A percentile compares a stretch with the other conserved stretches of the same genome.
Conservation (phyloP, 345 rosid species). For the Ricinus communis region DNA sequence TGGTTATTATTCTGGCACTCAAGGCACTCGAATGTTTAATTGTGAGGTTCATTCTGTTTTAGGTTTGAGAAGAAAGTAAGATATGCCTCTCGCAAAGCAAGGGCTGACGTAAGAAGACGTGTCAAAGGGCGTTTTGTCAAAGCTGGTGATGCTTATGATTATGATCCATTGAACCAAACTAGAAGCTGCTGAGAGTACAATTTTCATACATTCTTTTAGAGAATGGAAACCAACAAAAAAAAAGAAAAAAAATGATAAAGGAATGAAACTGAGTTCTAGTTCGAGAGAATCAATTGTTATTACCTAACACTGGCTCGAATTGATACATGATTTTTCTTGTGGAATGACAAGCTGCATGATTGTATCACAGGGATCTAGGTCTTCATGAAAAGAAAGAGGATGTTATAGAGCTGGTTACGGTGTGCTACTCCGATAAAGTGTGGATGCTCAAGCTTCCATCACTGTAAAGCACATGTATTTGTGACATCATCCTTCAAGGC, state of each 20-base stretch:
- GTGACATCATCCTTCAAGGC: constrained; percentile 17
- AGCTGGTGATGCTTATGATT: constrained; percentile 95
- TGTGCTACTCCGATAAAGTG: constrained; percentile 29
- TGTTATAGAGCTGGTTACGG: constrained; percentile 19
- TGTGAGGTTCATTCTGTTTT: neutral
- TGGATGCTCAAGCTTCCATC: constrained; percentile 15
- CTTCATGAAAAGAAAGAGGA: constrained; percentile 18
- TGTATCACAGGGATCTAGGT: constrained; percentile 27
- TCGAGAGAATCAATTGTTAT: constrained; percentile 21
- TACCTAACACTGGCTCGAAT: constrained; percentile 25
- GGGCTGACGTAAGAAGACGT: constrained; percentile 96
- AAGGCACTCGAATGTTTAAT: constrained; percentile 7
- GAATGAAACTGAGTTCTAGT: constrained; percentile 22
- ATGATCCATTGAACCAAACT: constrained; percentile 76
- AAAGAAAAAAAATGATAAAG: constrained; percentile 2
- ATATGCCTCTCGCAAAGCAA: constrained; percentile 96
- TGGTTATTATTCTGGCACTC: neutral
- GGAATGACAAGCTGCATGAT: constrained; percentile 30
- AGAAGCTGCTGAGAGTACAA: constrained; percentile 69
- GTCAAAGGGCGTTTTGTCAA: constrained; percentile 96
- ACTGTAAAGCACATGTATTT: constrained; percentile 17
- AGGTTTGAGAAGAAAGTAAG: constrained; percentile 96
- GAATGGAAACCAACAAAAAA: too few relatives aligned
- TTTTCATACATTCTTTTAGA: constrained; percentile 19
- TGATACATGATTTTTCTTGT: constrained; percentile 21